Conservation (phyloP, 208 protist genomes). For the Trypanosoma mega region DNA sequence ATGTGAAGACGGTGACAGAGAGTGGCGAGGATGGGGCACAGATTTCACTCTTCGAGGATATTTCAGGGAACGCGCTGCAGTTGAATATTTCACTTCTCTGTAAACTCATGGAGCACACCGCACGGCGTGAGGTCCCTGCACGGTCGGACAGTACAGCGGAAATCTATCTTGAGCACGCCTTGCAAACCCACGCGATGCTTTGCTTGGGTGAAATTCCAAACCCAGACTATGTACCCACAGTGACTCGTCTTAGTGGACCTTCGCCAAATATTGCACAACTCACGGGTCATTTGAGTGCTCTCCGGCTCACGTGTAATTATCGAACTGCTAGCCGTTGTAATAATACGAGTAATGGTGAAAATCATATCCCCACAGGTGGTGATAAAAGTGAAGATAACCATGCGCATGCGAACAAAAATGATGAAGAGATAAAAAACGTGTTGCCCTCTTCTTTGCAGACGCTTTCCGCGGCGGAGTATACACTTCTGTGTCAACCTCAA, state of each 20-base stretch:
- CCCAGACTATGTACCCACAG: constrained; percentile 21
- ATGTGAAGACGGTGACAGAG: constrained; percentile 27
- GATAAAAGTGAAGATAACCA: not conserved
- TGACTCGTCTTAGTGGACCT: not conserved
- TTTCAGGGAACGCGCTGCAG: constrained; percentile 28
- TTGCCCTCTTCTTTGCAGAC: constrained; percentile 38
- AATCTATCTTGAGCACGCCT: constrained; percentile 50
- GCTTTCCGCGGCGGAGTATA: constrained; percentile 81
- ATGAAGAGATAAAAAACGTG: not conserved
- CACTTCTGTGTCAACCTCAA: constrained; percentile 54
- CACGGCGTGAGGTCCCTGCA: constrained; percentile 7
- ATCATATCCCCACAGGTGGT: no score
- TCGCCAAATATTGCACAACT: constrained; percentile 8
- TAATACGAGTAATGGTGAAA: no score
- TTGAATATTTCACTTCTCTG: constrained; percentile 29
- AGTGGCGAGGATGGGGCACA: not conserved
- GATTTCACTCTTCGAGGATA: constrained; percentile 39
- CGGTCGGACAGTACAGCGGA: constrained; percentile 22
- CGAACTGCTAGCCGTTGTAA: constrained; percentile 10
- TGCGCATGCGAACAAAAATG: not conserved
- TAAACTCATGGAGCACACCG: constrained; percentile 21
- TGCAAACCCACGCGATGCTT: constrained; percentile 67
- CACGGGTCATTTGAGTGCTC: constrained; percentile 19
- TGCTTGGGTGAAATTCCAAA: constrained; percentile 35
- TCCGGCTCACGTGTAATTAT: constrained; percentile 6